phyloP scores from a whole-genome alignment of 1,284 basidiomycete genomes.

The Pholiota adiposa region DNA sequence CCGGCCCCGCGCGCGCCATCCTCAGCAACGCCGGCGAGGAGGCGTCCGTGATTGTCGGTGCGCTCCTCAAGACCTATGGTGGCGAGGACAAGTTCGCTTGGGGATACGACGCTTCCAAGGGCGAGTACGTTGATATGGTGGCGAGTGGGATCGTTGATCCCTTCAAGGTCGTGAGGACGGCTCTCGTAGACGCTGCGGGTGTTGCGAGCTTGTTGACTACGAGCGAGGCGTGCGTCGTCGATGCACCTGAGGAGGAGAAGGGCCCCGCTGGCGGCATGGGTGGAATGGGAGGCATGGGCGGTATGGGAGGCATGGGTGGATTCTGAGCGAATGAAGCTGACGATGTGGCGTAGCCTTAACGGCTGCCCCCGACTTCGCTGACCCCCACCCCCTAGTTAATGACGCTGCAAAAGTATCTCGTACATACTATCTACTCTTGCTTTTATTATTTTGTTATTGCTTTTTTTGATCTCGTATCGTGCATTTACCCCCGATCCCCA shows the following conservation, averaged over 20 bases:
- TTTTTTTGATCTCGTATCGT: neutral
- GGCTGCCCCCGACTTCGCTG: neutral
- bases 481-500: neutral
- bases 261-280: conserved; percentile 57
- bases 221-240: conserved; percentile 92
- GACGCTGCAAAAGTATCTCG: neutral
- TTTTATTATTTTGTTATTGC: neutral
- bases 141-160: conserved; percentile 93
- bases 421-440: neutral
- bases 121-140: conserved; percentile 96
- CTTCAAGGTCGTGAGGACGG: conserved; percentile 90
- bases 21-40: conserved; percentile 96
- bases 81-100: conserved; percentile 72
- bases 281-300: conserved; percentile 53
- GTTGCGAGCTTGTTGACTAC: conserved; percentile 93
- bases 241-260: conserved; percentile 85
- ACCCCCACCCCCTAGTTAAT: neutral
- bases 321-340: conserved; percentile 1
- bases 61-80: conserved; percentile 74
- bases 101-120: conserved; percentile 93
- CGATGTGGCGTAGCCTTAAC: neutral
- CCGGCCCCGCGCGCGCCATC: conserved; percentile 87
- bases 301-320: conserved; percentile 11
- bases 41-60: conserved; percentile 91
- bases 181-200: conserved; percentile 86